Conservation (phyloP, 1,284 basidiomycete genomes). For the Wolfiporia cocos region DNA sequence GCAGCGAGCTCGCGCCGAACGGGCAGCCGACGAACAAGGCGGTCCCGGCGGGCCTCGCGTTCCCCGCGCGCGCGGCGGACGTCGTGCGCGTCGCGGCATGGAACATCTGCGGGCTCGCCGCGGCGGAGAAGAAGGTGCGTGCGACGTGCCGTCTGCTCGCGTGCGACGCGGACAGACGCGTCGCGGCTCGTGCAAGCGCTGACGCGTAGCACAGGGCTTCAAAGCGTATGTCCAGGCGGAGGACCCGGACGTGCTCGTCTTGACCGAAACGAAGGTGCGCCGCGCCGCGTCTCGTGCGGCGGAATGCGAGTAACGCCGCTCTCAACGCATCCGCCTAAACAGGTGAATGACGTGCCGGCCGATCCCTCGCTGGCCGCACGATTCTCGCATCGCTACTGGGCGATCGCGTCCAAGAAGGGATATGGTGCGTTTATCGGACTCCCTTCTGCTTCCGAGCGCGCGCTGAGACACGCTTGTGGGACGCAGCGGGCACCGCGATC, state of each 20-base stretch:
- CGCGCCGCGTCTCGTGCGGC: too few relatives aligned
- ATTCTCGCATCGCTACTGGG: constrained; percentile 73
- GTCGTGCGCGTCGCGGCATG: constrained; percentile 60
- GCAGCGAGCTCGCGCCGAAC: constrained; percentile 24
- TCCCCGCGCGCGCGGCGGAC: constrained; percentile 43
- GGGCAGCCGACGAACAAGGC: constrained; percentile 69
- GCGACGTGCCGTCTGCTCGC: not conserved
- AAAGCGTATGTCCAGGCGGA: constrained; percentile 76
- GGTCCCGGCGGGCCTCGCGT: constrained; percentile 55
- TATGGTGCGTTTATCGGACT: constrained; percentile 50
- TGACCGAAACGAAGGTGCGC: constrained; percentile 77
- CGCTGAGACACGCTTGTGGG: too few relatives aligned
- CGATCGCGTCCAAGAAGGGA: constrained; percentile 67
- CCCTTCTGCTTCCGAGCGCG: not conserved
- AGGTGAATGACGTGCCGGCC: constrained; percentile 64
- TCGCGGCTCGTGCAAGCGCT: not conserved
- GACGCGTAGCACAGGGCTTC: constrained; percentile 52
- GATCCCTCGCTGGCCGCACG: constrained; percentile 49
- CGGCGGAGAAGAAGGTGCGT: constrained; percentile 65
- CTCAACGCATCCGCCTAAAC: too few relatives aligned
- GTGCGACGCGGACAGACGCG: not conserved
- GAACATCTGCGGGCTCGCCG: constrained; percentile 71
- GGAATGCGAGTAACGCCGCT: too few relatives aligned
- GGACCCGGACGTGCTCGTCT: constrained; percentile 72
- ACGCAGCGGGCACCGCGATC: constrained; percentile 75